Conservation (phyloP, 164 flowering plant species). For the Stephania yunnanensis region DNA sequence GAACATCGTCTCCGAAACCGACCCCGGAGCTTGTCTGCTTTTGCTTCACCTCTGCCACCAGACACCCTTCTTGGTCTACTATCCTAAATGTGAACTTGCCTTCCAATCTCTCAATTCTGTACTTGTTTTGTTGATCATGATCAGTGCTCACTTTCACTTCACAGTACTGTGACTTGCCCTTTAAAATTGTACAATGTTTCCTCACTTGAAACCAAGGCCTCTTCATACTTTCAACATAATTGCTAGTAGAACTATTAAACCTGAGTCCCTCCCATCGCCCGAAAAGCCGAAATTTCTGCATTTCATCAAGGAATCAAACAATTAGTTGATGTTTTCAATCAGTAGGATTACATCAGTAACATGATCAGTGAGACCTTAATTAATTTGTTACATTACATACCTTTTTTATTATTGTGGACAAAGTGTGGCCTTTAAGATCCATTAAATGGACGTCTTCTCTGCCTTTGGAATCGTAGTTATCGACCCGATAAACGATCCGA, state of each 20-base stretch:
- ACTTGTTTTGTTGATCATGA: neutral
- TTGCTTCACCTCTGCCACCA: conserved; percentile 47
- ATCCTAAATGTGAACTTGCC: conserved; percentile 25
- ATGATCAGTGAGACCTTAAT: neutral
- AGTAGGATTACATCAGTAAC: neutral
- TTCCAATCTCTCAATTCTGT: conserved; percentile 12
- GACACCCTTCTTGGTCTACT: conserved; percentile 14
- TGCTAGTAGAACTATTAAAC: conserved; percentile 1
- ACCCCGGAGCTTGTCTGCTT: conserved; percentile 24
- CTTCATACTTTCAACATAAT: neutral
- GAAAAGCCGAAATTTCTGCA: conserved; percentile 20
- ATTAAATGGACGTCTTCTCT: conserved; percentile 32
- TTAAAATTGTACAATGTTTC: conserved; percentile 14
- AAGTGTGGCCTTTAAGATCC: conserved; percentile 34
- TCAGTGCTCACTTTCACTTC: conserved; percentile 17
- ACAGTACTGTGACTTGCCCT: conserved; percentile 14
- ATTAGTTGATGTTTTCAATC: neutral
- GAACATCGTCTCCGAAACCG: conserved; percentile 34
- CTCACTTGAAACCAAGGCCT: conserved; percentile 36
- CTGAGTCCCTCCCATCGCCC: conserved; percentile 29
- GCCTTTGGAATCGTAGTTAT: conserved; percentile 28
- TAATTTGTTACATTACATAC: conserved; percentile 4
- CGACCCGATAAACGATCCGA: conserved; percentile 33
- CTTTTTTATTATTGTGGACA: conserved; percentile 27
- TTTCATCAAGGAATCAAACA: neutral